These are phyloP conservation scores for Psilocybe mexicana DNA, from an alignment of 1,284 basidiomycete genomes.

Conservation along the genomic window DNA sequence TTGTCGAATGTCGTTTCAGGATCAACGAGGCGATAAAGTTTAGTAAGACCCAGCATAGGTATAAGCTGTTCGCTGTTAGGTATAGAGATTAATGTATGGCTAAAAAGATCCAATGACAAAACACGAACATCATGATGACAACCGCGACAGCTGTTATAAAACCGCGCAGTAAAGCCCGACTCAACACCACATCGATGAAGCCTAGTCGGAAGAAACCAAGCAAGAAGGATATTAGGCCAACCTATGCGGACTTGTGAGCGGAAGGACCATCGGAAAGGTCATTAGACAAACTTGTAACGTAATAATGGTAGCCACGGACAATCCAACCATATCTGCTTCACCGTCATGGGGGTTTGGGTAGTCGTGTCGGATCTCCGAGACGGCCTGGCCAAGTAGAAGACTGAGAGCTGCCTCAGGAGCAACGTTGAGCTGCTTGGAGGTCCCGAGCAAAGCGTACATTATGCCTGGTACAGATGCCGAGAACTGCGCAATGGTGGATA, in stretches of 20 bases:
- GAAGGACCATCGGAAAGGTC: neutral
- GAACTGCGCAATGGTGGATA: slow-evolving; percentile 44
- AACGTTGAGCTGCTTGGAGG: slow-evolving; percentile 79
- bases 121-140: slow-evolving; percentile 67
- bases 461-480: slow-evolving; percentile 81
- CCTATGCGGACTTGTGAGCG: slow-evolving; percentile 41
- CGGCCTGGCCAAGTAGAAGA: slow-evolving; percentile 86
- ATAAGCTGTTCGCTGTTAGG: slow-evolving; percentile 71
- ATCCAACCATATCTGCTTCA: slow-evolving; percentile 56
- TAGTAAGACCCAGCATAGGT: slow-evolving; percentile 76
- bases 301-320: slow-evolving; percentile 74
- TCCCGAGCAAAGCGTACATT: slow-evolving; percentile 84
- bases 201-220: slow-evolving; percentile 89
- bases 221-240: slow-evolving; percentile 84
- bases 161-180: slow-evolving; percentile 83
- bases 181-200: slow-evolving; percentile 94
- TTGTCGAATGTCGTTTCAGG: slow-evolving; percentile 76
- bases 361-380: slow-evolving; percentile 67
- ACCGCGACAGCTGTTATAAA: slow-evolving; percentile 83
- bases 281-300: slow-evolving; percentile 69
- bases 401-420: slow-evolving; percentile 91
- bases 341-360: slow-evolving; percentile 56
- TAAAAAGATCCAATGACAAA: neutral
- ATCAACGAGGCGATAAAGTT: slow-evolving; percentile 53
- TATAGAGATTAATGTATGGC: neutral